A percentile compares a stretch with the other conserved stretches of the same genome.
phyloP scores from a whole-genome alignment of 2,329 filamentous ascomycete species.

The Huntiella decipiens region DNA sequence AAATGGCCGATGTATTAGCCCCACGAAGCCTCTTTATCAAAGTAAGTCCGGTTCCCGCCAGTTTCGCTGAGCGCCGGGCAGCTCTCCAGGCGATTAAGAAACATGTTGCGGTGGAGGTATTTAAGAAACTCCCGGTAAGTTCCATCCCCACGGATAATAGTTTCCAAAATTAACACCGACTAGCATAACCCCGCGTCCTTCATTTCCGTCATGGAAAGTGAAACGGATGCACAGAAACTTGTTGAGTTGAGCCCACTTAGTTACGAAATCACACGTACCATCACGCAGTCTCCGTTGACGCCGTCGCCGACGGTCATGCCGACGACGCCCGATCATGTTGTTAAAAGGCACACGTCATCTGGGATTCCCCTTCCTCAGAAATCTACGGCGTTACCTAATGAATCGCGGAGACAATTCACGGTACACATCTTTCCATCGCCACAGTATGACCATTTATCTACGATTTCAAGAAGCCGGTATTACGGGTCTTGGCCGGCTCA shows the following conservation, averaged over 20 bases:
- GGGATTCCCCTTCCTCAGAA: slow-evolving; percentile 17
- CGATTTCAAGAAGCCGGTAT: slow-evolving; percentile 20
- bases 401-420: slow-evolving; percentile 21
- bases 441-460: slow-evolving; percentile 22
- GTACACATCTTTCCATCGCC: slow-evolving; percentile 23
- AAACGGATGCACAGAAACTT: slow-evolving; percentile 22
- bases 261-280: slow-evolving; percentile 21
- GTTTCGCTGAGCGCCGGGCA: slow-evolving; percentile 34
- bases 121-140: slow-evolving; percentile 27
- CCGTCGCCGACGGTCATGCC: slow-evolving; percentile 9
- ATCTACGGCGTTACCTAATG: slow-evolving; percentile 12
- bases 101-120: slow-evolving; percentile 31
- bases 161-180: background rate
- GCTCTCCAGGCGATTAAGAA: slow-evolving; percentile 32
- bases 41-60: slow-evolving; percentile 32
- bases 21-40: slow-evolving; percentile 18
- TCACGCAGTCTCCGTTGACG: background rate
- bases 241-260: slow-evolving; percentile 27
- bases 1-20: background rate
- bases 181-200: slow-evolving; percentile 31
- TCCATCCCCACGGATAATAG: background rate
- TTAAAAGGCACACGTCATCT: slow-evolving; percentile 9
- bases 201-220: slow-evolving; percentile 27
- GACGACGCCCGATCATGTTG: slow-evolving; percentile 4
- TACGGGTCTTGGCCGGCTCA: slow-evolving; percentile 24